Conservation (phyloP, 2,329 filamentous ascomycete species). For the Fusarium sulawesiense region DNA sequence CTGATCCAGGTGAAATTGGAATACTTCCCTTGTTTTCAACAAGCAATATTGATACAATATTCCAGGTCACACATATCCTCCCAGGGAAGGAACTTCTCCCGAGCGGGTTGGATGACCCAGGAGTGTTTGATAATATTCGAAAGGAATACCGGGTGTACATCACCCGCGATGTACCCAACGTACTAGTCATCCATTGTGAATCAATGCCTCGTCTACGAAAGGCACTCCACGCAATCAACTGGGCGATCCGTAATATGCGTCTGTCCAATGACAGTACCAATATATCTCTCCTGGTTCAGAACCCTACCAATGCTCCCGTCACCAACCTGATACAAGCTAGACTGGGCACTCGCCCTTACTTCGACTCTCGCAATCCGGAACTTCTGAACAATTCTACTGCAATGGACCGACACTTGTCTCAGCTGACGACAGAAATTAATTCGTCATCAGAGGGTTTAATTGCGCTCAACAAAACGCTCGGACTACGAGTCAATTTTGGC, state of each 20-base stretch:
- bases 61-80: constrained; percentile 44
- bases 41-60: neutral
- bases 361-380: constrained; percentile 6
- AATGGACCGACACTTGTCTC: constrained; percentile 33
- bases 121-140: constrained; percentile 46
- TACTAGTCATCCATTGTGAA: constrained; percentile 45
- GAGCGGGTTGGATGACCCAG: constrained; percentile 38
- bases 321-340: constrained; percentile 39
- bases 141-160: constrained; percentile 50
- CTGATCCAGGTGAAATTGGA: constrained; percentile 43
- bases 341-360: constrained; percentile 42
- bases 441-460: constrained; percentile 43
- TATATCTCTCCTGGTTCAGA: constrained; percentile 47
- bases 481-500: constrained; percentile 51
- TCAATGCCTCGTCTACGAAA: constrained; percentile 42
- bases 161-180: constrained; percentile 34
- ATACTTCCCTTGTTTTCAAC: neutral
- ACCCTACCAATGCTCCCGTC: constrained; percentile 21
- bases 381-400: constrained; percentile 11
- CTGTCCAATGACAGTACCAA: constrained; percentile 42
- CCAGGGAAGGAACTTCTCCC: constrained; percentile 47
- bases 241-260: constrained; percentile 50
- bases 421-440: constrained; percentile 37
- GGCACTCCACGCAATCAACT: constrained; percentile 48
- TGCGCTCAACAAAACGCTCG: constrained; percentile 42